Base-by-base conservation (phyloP, 73 alveolate species). In the Uronychia setigera region DNA sequence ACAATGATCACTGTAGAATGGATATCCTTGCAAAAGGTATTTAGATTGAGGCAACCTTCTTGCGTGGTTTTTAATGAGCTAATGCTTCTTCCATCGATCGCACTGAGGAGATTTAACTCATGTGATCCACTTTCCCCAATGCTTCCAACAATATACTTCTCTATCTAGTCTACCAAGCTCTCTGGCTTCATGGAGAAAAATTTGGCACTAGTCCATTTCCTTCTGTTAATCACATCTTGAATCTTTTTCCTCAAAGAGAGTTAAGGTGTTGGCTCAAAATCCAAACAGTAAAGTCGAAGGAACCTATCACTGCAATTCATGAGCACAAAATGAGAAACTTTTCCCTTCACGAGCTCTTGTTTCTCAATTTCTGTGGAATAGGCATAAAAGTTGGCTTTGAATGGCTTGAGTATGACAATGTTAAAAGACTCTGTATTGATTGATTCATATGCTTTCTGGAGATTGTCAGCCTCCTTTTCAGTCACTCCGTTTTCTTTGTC, bases 71-170 rank as follows among this genome's bases (percentile, higher is more conserved):
- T 86, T 19, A 86, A 32, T 31, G 87, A 26, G 58, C 60, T 57
- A 31, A 76, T 77, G n/a, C 46, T 58, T 5, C 79, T 27, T 31
- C 27, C 29, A 58, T 79, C 87, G 58, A 76, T 60, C 1, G 74
- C 79, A 78, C 33, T 58, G 60, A 76, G 79, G 35, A 86, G 79
- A 60, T 79, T 78, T 1, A 86, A 35, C 35, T 86, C 92, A 79
- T 86, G 79, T 1, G 92, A 78, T 0, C 92, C 92, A 1, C 87
- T 76, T 59, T 86, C 92, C 1, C 92, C 92, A 26, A 86, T 86
- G 78, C 87, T 80, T 26, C 93, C 76, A 57, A 87, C 93, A 33
- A 87, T 79, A 28, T 33, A 31, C 76, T 35, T 60, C 85, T 86
- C 85, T 57, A 58, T 26, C 58, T 85, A 57, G 29, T 46, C 80